Base-by-base conservation (phyloP, 2,329 filamentous ascomycete species). In the Cryphonectria naterciae region DNA sequence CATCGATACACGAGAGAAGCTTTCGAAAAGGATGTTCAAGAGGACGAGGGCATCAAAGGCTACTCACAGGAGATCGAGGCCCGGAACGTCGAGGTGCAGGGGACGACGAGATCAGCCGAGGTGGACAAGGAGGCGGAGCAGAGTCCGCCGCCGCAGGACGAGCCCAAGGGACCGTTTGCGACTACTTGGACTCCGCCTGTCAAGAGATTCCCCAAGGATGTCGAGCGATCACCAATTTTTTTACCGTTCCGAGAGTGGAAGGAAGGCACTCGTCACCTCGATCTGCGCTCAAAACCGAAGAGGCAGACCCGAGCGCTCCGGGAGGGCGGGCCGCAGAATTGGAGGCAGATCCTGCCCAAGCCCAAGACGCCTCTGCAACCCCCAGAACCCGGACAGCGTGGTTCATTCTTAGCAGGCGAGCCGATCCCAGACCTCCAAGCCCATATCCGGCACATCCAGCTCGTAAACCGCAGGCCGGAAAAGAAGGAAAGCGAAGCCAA, bases 121-220 rank as follows among this genome's bases (percentile, higher is more conserved):
- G 35, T 22, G 32, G 25, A 7, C 32, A 19, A 22, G 11, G 28
- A 52, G 37, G 8, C 8, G 32, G 8, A 19, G 39, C 35, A 62
- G 43, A 63, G 41, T n/a, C 61, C 61, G 10, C 22, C 11, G 63
- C 41, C 28, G 41, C 19, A 35, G 62, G 25, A 46, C 13, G n/a
- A 46, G 41, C 41, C 39, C 35, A 65, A 65, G 19, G 71, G 69
- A 17, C 71, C 71, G 0, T 73, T 69, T 25, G 28, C 25, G 49
- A 52, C 70, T 15, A 10, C 22, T 4, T 60, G 41, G 32, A 35
- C 28, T 17, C 39, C 64, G 8, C 35, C 52, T 17, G 43, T 15
- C 61, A n/a, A 4, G 60, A 56, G 32, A 43, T 43, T 19, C 8
- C 67, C 67, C 17, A 56, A n/a, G 22, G 67, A 68, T 7, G 35